phyloP scores from a whole-genome alignment of 1,284 basidiomycete species.

The Earliella scabrosa region DNA sequence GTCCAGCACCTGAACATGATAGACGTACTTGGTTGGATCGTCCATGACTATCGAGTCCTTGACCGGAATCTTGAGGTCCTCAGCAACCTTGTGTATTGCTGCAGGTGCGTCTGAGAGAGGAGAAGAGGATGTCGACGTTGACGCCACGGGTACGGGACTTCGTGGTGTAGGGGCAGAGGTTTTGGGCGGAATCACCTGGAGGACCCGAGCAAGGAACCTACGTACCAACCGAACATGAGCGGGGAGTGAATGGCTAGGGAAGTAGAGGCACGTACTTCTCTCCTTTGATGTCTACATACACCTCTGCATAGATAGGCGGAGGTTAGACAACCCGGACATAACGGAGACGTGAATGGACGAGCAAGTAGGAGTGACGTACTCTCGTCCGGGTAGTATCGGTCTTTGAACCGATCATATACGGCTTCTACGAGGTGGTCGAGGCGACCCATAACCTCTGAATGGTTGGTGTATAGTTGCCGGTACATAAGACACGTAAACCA shows the following conservation, averaged over 20 bases:
- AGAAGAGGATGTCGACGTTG: constrained; percentile 34
- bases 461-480: constrained; percentile 12
- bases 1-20: constrained; percentile 86
- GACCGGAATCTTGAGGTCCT: constrained; percentile 76
- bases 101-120: constrained; percentile 32
- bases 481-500: constrained; percentile 23
- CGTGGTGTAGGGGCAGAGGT: constrained; percentile 6
- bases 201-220: constrained; percentile 80
- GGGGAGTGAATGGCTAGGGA: constrained; percentile 25
- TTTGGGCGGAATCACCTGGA: constrained; percentile 74
- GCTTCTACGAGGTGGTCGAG: constrained; percentile 94
- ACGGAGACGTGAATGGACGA: neutral
- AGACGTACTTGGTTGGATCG: constrained; percentile 84
- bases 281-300: constrained; percentile 83
- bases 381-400: constrained; percentile 92
- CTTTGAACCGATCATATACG: constrained; percentile 93
- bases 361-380: constrained; percentile 56
- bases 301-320: constrained; percentile 51
- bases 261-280: constrained; percentile 68
- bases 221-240: constrained; percentile 22
- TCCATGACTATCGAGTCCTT: constrained; percentile 78
- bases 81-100: constrained; percentile 68
- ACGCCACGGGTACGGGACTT: constrained; percentile 24
- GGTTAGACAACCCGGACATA: neutral
- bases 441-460: constrained; percentile 90